Evolutionary conservation across 139 green algal species (phyloP).

Genomic region (Medakamo hakoo): DNA sequence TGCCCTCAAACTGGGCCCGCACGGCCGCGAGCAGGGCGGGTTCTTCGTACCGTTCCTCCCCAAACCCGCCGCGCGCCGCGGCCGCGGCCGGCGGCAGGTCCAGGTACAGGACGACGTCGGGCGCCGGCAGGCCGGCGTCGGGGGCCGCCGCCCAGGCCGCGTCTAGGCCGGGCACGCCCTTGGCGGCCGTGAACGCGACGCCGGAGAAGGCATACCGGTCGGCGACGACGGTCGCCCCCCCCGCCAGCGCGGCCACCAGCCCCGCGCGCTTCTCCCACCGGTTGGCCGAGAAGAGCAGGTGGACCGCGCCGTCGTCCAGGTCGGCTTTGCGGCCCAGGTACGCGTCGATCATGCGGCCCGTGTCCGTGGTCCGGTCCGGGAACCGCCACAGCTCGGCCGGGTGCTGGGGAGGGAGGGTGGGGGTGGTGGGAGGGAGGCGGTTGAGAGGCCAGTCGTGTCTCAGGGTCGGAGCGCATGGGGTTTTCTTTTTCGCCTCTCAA

Average conservation of each 20-base stretch:
- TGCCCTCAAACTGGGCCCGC: background rate
- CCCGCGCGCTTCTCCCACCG: constrained; percentile 74
- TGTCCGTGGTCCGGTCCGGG: constrained; percentile 71
- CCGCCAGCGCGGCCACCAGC: constrained; percentile 39
- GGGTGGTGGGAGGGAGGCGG: background rate
- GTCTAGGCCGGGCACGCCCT: constrained; percentile 46
- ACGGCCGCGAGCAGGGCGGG: constrained; percentile 45
- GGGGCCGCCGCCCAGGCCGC: constrained; percentile 55
- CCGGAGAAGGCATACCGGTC: constrained; percentile 89
- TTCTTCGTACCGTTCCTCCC: constrained; percentile 77
- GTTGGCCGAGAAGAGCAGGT: constrained; percentile 91
- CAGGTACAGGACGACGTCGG: constrained; percentile 76
- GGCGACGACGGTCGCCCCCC: constrained; percentile 73
- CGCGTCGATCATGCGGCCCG: constrained; percentile 66
- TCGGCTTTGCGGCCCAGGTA: constrained; percentile 61
- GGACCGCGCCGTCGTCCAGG: constrained; percentile 55
- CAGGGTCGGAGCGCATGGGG: background rate
- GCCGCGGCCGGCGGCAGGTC: constrained; percentile 35
- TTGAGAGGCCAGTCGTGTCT: background rate
- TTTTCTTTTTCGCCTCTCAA: background rate
- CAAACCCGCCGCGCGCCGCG: constrained; percentile 54
- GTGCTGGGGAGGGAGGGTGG: constrained; percentile 17
- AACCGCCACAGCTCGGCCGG: constrained; percentile 71
- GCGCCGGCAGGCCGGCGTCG: constrained; percentile 56
- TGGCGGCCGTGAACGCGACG: constrained; percentile 80